These are phyloP conservation scores for Clonostachys rosea DNA, from an alignment of 2,329 filamentous ascomycete genomes.

Conservation along the genomic window DNA sequence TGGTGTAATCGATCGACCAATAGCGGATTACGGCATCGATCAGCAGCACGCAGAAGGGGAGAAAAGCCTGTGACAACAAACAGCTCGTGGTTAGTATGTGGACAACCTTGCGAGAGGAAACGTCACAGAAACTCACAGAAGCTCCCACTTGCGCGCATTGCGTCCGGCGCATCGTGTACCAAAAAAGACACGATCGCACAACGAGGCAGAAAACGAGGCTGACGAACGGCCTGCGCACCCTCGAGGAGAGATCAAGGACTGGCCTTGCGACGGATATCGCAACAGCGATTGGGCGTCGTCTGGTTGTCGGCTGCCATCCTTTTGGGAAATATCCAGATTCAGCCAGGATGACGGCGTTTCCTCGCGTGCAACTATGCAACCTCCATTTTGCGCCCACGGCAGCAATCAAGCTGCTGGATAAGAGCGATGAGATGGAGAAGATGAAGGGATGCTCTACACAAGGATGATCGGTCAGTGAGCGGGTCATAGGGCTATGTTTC, in stretches of 20 bases:
- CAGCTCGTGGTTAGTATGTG: background rate
- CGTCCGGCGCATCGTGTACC: background rate
- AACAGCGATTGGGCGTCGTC: too few relatives aligned
- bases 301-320: background rate
- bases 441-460: background rate
- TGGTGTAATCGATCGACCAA: background rate
- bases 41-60: constrained; percentile 10
- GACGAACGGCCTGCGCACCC: background rate
- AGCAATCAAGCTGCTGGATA: background rate
- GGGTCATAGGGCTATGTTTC: background rate
- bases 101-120: background rate
- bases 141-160: background rate
- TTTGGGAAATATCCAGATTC: background rate
- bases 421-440: constrained; percentile 1
- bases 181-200: background rate
- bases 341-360: background rate
- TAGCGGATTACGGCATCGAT: constrained; percentile 5
- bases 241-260: background rate
- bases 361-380: background rate
- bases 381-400: background rate
- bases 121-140: background rate
- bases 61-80: constrained; percentile 16
- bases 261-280: background rate
- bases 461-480: background rate
- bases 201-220: background rate